phyloP scores from a whole-genome alignment of 257 asterid genomes.

The Solanum boliviense region DNA sequence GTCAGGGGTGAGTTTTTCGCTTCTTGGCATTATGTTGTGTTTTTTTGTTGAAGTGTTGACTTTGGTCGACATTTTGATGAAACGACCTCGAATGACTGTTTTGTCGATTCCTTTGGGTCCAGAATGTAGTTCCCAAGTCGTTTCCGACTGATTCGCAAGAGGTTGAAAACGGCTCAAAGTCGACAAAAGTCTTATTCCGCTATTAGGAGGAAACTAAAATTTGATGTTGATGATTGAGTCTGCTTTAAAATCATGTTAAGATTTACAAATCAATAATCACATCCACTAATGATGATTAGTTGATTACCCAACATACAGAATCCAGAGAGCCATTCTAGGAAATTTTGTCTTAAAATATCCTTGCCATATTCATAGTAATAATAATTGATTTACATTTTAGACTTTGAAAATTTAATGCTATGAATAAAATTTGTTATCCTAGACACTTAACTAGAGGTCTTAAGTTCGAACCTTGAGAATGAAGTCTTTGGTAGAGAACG shows the following conservation, averaged over 20 bases:
- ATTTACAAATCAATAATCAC: background rate
- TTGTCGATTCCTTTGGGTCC: background rate
- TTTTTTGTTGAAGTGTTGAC: background rate
- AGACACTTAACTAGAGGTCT: background rate
- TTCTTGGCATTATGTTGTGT: background rate
- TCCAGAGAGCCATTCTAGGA: background rate
- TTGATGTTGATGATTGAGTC: background rate
- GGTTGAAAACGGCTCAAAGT: background rate
- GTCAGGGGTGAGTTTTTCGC: background rate
- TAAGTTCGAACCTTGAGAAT: background rate
- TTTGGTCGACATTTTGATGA: background rate
- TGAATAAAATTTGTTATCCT: background rate
- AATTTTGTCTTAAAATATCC: background rate
- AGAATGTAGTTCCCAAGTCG: background rate
- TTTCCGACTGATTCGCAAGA: background rate
- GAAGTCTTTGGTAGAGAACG: background rate
- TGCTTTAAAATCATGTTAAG: background rate
- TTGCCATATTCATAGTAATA: background rate
- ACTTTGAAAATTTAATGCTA: background rate
- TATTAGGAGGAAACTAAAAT: background rate
- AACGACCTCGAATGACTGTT: background rate
- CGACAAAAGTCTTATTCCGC: background rate
- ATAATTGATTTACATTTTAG: background rate
- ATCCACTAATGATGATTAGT: background rate
- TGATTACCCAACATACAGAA: background rate